These are phyloP conservation scores for Calycina marina DNA, from an alignment of 2,329 filamentous ascomycete genomes.

Conservation along the genomic window DNA sequence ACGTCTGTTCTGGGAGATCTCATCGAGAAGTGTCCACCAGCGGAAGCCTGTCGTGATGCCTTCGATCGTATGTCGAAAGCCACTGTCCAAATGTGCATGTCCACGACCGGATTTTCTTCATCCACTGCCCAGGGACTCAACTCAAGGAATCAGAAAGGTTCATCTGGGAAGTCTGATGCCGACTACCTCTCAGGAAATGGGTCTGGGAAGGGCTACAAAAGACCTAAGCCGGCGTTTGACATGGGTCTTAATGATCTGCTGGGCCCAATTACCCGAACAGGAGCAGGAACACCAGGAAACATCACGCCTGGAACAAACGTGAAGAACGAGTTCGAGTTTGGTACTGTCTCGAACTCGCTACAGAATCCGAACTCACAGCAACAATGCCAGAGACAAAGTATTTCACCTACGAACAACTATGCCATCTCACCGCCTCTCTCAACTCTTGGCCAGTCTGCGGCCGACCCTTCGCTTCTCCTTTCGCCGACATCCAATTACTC, in stretches of 20 bases:
- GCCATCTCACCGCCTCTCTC: neutral
- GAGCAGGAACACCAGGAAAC: neutral
- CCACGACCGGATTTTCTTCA: slow-evolving; percentile 37
- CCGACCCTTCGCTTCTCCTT: neutral
- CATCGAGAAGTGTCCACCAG: slow-evolving; percentile 87
- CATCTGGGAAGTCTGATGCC: neutral
- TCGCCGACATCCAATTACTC: neutral
- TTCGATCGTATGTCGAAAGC: slow-evolving; percentile 93
- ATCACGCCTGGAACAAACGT: neutral
- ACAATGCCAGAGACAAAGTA: neutral
- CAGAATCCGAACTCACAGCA: neutral
- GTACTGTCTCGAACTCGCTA: neutral
- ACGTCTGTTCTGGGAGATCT: slow-evolving; percentile 86
- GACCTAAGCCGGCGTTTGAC: neutral
- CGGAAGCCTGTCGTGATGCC: slow-evolving; percentile 85
- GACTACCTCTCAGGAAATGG: neutral
- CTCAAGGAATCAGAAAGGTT: slow-evolving; percentile 5
- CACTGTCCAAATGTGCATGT: slow-evolving; percentile 87
- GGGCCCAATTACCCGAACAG: neutral
- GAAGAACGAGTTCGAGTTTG: slow-evolving; percentile 1
- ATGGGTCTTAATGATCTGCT: neutral
- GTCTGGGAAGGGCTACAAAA: neutral
- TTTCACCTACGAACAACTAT: neutral
- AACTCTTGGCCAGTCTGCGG: neutral
- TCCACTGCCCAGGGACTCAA: slow-evolving; percentile 14